Evolutionary conservation across 306 rosid species (phyloP).

Genomic region (Cucurbita pepo): DNA sequence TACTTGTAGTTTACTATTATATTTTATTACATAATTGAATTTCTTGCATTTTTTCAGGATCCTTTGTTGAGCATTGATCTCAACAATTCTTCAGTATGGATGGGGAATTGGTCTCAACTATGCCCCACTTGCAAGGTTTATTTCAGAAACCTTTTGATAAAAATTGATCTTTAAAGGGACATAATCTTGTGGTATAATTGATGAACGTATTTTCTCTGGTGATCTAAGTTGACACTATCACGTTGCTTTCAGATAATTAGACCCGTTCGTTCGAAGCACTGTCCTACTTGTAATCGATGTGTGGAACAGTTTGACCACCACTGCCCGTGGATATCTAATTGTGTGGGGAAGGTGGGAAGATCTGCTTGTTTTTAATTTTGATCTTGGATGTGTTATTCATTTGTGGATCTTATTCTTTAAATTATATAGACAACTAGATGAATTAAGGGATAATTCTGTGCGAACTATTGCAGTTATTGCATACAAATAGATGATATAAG

Average conservation of each 20-base stretch:
- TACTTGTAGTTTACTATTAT: background rate
- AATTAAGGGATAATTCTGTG: background rate
- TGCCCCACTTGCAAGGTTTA: conserved; percentile 97
- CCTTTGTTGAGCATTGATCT: conserved; percentile 64
- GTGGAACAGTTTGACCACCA: conserved; percentile 98
- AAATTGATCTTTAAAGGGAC: background rate
- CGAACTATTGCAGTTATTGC: background rate
- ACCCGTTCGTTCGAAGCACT: conserved; percentile 91
- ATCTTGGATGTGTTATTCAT: background rate
- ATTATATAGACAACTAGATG: background rate
- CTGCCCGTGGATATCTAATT: conserved; percentile 98
- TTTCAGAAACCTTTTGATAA: conserved; percentile 7
- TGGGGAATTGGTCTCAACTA: conserved; percentile 96
- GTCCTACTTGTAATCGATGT: conserved; percentile 81
- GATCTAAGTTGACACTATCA: conserved; percentile 11
- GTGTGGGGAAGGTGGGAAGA: conserved; percentile 78
- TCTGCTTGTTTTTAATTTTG: conserved; percentile 5
- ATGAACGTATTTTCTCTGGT: background rate
- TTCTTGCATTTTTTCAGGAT: conserved; percentile 43
- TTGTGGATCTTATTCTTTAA: background rate
- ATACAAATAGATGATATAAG: background rate
- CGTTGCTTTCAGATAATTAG: conserved; percentile 64
- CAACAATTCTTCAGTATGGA: conserved; percentile 62
- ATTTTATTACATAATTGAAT: conserved; percentile 3
- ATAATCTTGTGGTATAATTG: background rate